Evolutionary conservation across 2,329 filamentous ascomycete species (phyloP), one percentile per base, ranked within the genome.

Genomic region (Colletotrichum salicis): DNA sequence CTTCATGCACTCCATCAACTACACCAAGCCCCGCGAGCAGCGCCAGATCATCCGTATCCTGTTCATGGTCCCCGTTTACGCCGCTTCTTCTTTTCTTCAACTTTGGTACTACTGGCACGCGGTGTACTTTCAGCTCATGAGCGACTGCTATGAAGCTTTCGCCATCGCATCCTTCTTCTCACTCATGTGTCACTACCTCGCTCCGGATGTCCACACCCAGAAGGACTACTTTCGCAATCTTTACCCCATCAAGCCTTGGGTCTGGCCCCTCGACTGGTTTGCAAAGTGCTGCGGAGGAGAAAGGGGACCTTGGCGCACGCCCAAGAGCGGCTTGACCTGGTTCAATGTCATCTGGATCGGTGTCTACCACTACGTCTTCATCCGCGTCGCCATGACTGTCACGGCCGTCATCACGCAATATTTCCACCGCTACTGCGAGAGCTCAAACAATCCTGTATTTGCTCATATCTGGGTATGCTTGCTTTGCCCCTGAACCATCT

Each of bases 91-190:
- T 41, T 93, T 93, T 78, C 86, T 96, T 48, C 91, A 91, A 71
- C 90, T 94, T 76, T 86, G 88, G 75, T 95, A 89, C 83, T 96
- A 96, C 84, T 89, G 87, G 79, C 89, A 95, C 77, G 90, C 92
- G 60, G 89, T 96, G 68, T 97, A 97, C 83, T 96, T 92, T 80
- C 88, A 94, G 78, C 91, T 96, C 64, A 84, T 96, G 55, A 90
- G 93, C 77, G 93, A 96, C 80, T 96, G 93, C 82, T 97, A 97
- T 81, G 94, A 97, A 83, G 94, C 94, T 12, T 96, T 97, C 77
- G 93, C 94, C 69, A 95, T 97, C 74, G 92, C 93, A 35, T 93
- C 93, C 74, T 97, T 97, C 85, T 97, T 97, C 82, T 90, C 92
- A 10, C 85, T 97, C 58, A 84, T 97, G 78, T 96, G 94, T 80